phyloP scores from a whole-genome alignment of 768 basidiomycete species.

The Tephrocybe sp. region DNA sequence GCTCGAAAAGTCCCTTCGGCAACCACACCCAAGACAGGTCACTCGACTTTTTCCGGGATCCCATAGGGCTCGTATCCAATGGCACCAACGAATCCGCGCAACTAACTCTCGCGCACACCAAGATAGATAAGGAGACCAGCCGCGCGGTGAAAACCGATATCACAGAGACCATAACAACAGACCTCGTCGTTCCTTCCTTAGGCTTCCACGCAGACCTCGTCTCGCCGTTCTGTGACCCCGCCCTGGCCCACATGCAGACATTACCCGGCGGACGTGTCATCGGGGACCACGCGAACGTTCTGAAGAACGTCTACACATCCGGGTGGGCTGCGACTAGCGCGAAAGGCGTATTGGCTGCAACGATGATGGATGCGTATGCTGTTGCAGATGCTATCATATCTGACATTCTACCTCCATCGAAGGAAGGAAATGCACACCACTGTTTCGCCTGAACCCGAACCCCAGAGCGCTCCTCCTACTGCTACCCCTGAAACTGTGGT shows the following conservation, averaged over 20 bases:
- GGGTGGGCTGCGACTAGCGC: slow-evolving; percentile 95
- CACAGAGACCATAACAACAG: slow-evolving; percentile 53
- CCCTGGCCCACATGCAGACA: slow-evolving; percentile 54
- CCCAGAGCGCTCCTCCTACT: slow-evolving; percentile 7
- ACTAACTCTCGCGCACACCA: slow-evolving; percentile 61
- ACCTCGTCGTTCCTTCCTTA: slow-evolving; percentile 82
- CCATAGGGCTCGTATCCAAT: slow-evolving; percentile 40
- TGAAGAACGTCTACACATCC: slow-evolving; percentile 78
- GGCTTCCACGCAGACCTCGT: slow-evolving; percentile 77
- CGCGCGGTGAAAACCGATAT: slow-evolving; percentile 56
- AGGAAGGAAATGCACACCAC: not conserved
- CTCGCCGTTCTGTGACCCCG: slow-evolving; percentile 56
- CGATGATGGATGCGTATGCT: slow-evolving; percentile 89
- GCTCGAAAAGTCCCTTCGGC: slow-evolving; percentile 49
- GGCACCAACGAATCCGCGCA: slow-evolving; percentile 23
- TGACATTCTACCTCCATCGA: slow-evolving; percentile 42
- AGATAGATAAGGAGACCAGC: slow-evolving; percentile 43
- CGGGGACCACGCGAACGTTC: slow-evolving; percentile 12
- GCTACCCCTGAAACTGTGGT: slow-evolving; percentile 18
- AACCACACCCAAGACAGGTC: slow-evolving; percentile 67
- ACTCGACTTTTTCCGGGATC: slow-evolving; percentile 78
- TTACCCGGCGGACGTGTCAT: slow-evolving; percentile 43
- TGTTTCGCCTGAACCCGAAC: not conserved
- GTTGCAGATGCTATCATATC: slow-evolving; percentile 69
- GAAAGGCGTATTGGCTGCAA: slow-evolving; percentile 85